Evolutionary conservation across 441 rosid species (phyloP).

Genomic region (Sinapis alba): DNA sequence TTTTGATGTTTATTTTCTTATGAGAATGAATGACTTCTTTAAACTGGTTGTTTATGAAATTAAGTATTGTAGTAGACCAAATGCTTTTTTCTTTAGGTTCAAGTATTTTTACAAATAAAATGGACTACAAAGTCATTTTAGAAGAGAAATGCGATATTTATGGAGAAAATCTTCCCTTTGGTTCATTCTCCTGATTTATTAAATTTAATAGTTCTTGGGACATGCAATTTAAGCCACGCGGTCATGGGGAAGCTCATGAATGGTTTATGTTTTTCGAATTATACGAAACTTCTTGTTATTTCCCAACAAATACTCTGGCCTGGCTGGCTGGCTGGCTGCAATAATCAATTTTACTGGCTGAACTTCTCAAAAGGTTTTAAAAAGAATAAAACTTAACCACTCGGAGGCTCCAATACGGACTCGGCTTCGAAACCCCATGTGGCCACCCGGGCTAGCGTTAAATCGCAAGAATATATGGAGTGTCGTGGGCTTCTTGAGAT

Average conservation of each 20-base stretch:
- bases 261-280: background rate
- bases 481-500: too few relatives aligned
- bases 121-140: background rate
- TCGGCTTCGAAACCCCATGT: too few relatives aligned
- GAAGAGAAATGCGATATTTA: background rate
- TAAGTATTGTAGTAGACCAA: too few relatives aligned
- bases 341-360: background rate
- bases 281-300: background rate
- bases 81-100: too few relatives aligned
- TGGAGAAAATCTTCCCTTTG: background rate
- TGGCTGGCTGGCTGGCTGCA: background rate
- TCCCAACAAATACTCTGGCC: background rate
- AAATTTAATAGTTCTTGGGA: background rate
- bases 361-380: background rate
- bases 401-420: too few relatives aligned
- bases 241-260: constrained; percentile 5
- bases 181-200: background rate
- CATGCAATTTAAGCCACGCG: background rate
- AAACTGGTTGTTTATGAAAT: too few relatives aligned
- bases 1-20: background rate
- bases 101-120: too few relatives aligned
- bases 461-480: too few relatives aligned
- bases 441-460: too few relatives aligned
- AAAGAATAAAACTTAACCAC: too few relatives aligned
- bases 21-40: background rate